Evolutionary conservation across 2,329 filamentous ascomycete genomes (phyloP), one percentile per base, ranked within the genome.

Genomic region (Rhynchosporium secalis): DNA sequence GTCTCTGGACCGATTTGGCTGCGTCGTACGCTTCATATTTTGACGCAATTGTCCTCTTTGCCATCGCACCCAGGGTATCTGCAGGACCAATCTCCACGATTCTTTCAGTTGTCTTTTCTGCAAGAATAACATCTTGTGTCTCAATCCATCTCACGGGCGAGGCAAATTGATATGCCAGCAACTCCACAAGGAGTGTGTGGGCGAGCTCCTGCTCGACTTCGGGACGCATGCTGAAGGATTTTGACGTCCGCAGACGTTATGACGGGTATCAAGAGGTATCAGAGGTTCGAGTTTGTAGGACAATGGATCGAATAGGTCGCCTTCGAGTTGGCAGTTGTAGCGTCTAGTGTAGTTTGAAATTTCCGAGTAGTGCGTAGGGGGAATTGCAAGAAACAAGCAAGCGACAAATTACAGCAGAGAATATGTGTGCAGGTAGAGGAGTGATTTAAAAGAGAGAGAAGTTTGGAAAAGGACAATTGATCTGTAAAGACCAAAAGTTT

Each of bases 131-230:
- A 94, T 99, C 95, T 80, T 99, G 95, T 60, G 95, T 99, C 81
- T 99, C 95, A 78, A 99, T 99, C 95, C 95, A 99, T 87, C 95
- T 89, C 72, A 99, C 95, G 56, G 95, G 95, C 60, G 94, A 98
- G 73, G 95, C 95, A 78, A 99, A 99, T 77, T 99, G 95, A 80
- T 98, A 99, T 82, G 95, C 95, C 71, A 99, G 87, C 68, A 99
- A 91, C 87, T 99, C 95, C 70, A 99, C 91, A 76, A 99, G 90
- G 79, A 99, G 86, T 71, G 94, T 98, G 80, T 99, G 94, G 75
- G 95, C 90, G 78, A 99, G 91, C 83, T 99, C 95, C 81, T 99
- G 95, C 87, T 99, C 94, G 78, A 98, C 84, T 86, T 99, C 95
- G 78, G 95, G 95, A 83, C 91, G 91, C 94, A 98, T 98, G 72